These are phyloP conservation scores for Verticillium tricorpus DNA, from an alignment of 2,329 filamentous ascomycete species.

Conservation along the genomic window DNA sequence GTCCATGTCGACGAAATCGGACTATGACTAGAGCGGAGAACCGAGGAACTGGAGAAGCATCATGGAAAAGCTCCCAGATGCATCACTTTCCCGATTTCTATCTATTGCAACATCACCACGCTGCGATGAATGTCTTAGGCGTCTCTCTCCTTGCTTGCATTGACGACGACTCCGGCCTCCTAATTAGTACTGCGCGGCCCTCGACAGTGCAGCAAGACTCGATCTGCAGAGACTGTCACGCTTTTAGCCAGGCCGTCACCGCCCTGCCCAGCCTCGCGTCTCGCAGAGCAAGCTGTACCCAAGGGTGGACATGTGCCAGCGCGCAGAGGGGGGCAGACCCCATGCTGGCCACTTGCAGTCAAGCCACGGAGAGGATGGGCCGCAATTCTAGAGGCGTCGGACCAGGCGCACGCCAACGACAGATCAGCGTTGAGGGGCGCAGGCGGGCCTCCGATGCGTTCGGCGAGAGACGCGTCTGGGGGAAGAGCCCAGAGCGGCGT, in stretches of 20 bases:
- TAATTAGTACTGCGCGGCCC: background rate
- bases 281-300: background rate
- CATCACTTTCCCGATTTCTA: too few relatives aligned
- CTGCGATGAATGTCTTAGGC: too few relatives aligned
- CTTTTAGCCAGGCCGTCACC: background rate
- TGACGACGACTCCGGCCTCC: background rate
- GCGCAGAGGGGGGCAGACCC: background rate
- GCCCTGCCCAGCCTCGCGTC: background rate
- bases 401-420: background rate
- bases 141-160: background rate
- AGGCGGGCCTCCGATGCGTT: background rate
- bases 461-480: background rate
- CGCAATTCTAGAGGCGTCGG: background rate
- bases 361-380: background rate
- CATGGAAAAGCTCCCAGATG: too few relatives aligned
- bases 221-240: background rate
- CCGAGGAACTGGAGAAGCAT: too few relatives aligned
- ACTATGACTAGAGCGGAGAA: too few relatives aligned
- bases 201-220: background rate
- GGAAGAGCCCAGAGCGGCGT: background rate
- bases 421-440: background rate
- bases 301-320: background rate
- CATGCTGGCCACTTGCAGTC: background rate
- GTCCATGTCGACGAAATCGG: too few relatives aligned
- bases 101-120: too few relatives aligned